Conservation (phyloP, 257 asterid species). For the Solanum etuberosum region DNA sequence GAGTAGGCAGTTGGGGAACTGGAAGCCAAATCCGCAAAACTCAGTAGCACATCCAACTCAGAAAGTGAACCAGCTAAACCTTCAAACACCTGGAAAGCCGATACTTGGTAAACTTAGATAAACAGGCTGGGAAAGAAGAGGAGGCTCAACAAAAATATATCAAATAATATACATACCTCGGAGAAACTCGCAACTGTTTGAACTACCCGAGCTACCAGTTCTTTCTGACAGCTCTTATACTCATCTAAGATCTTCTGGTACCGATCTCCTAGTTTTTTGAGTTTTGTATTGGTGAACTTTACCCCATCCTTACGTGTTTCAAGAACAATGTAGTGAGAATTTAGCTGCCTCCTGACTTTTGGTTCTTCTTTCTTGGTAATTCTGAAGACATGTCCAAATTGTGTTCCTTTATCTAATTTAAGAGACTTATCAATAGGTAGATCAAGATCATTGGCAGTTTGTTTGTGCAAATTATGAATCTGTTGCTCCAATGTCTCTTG, state of each 20-base stretch:
- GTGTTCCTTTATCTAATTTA: conserved; percentile 84
- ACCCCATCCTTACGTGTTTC: conserved; percentile 99
- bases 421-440: conserved; percentile 68
- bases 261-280: conserved; percentile 68
- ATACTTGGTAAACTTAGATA: conserved; percentile 1
- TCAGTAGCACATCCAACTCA: conserved; percentile 86
- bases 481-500: conserved; percentile 68
- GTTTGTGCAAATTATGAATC: conserved; percentile 66
- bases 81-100: conserved; percentile 60
- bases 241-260: conserved; percentile 86
- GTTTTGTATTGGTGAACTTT: conserved; percentile 83
- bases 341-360: conserved; percentile 85
- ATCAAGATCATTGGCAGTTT: conserved; percentile 79
- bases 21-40: conserved; percentile 96
- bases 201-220: conserved; percentile 79
- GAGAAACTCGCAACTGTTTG: conserved; percentile 76
- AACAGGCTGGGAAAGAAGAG: not conserved
- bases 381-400: conserved; percentile 86
- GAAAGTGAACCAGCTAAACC: conserved; percentile 66
- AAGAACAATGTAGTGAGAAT: conserved; percentile 74
- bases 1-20: conserved; percentile 77
- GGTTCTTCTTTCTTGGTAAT: conserved; percentile 99
- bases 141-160: not conserved
- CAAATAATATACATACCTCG: conserved; percentile 41
- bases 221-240: conserved; percentile 86